Evolutionary conservation across 2,329 filamentous ascomycete species (phyloP), one percentile per base, ranked within the genome.

Genomic region (Fusarium coffeatum): DNA sequence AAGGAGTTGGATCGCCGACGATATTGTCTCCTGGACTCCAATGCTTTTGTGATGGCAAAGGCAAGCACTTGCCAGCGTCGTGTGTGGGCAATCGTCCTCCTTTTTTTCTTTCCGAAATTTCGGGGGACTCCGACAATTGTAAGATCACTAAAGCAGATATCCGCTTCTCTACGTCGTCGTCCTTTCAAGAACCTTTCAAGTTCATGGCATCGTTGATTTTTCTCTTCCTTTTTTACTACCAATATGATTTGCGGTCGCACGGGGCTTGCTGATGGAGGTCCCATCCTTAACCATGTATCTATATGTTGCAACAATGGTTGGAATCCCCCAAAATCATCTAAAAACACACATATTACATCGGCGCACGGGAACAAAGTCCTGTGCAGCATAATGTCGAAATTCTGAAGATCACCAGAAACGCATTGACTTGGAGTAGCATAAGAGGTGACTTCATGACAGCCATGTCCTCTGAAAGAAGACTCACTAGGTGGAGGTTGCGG

Each of bases 341-440:
- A 54, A 27, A 71, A 71, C 41, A 71, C 27, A 40, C 68, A 71
- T 22, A 71, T 34, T 40, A 68, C 65, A 49, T 71, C 65, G 10
- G 59, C 61, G 40, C 57, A 68, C 27, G 68, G 60, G 46, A 71
- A 55, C 27, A 71, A 37, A 23, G 53, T 40, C 18, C 32, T 58
- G 32, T 48, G 58, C 25, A 66, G 50, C 22, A 62, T 23, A 5
- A 22, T 54, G 32, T 57, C 57, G 34, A 43, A 45, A 22, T 46
- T 30, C 22, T 25, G 41, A 27, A 15, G 6, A 23, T 55, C 41
- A 27, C 37, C 41, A 37, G 16, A 12, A 27, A 46, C 22, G n/a
- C 27, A 22, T 37, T 46, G 41, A n/a, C n/a, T n/a, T n/a, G n/a
- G n/a, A n/a, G n/a, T n/a, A n/a, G n/a, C n/a, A n/a, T n/a, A n/a